Evolutionary conservation across 2,329 filamentous ascomycete genomes (phyloP).

Genomic region (Aspergillus fumigatiaffinis): DNA sequence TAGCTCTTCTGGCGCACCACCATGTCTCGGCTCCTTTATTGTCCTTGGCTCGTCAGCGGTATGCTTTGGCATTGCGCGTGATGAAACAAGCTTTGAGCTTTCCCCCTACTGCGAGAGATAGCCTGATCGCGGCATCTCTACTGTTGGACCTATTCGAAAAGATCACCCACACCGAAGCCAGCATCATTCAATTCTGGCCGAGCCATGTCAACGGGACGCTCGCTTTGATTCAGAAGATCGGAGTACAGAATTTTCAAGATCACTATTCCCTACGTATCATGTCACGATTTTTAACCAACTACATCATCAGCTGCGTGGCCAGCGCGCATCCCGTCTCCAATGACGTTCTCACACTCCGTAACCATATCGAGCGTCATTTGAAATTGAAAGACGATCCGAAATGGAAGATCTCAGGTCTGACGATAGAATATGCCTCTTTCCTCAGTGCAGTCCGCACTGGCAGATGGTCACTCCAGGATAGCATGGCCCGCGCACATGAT

Average conservation of each 20-base stretch:
- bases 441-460: not conserved
- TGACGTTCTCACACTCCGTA: not conserved
- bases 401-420: not conserved
- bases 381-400: not conserved
- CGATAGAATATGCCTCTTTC: not conserved
- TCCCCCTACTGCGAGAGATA: not conserved
- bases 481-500: not conserved
- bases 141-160: not conserved
- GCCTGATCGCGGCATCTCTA: not conserved
- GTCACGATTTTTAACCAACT: not conserved
- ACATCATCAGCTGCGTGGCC: not conserved
- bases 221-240: not conserved
- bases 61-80: not conserved
- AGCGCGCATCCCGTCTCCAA: not conserved
- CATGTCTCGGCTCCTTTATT: not conserved
- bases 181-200: not conserved
- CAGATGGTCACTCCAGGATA: not conserved
- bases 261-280: not conserved
- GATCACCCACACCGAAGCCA: not conserved
- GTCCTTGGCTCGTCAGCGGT: not conserved
- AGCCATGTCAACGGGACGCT: not conserved
- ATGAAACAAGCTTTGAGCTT: not conserved
- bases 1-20: not conserved
- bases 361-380: not conserved
- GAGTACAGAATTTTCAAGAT: not conserved